Conservation (phyloP, 2,329 filamentous ascomycete genomes). For the Arthrocladium fulminans region DNA sequence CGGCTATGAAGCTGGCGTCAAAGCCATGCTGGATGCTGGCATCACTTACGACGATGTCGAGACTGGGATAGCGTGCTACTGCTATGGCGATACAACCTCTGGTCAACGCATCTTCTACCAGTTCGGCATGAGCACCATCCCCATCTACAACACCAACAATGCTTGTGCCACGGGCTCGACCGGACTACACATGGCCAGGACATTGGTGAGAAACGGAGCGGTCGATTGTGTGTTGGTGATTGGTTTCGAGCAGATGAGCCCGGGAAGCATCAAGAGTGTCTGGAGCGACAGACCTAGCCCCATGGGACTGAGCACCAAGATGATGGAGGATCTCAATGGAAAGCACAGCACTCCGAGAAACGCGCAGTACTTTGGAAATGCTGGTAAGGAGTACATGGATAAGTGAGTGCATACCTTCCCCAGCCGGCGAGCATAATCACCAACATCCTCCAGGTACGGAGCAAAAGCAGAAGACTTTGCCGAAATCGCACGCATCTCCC, state of each 20-base stretch:
- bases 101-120: constrained; percentile 97
- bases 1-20: constrained; percentile 26
- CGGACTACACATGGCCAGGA: constrained; percentile 73
- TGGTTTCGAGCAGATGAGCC: constrained; percentile 97
- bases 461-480: constrained; percentile 80
- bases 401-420: constrained; percentile 48
- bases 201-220: constrained; percentile 66
- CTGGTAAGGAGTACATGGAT: constrained; percentile 88
- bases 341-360: constrained; percentile 72
- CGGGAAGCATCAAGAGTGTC: constrained; percentile 69
- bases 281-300: constrained; percentile 82
- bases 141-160: constrained; percentile 91
- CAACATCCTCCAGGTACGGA: constrained; percentile 54
- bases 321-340: constrained; percentile 77
- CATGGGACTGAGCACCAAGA: constrained; percentile 58
- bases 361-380: constrained; percentile 92
- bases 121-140: constrained; percentile 93
- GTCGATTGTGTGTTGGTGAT: constrained; percentile 85
- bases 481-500: constrained; percentile 87
- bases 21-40: constrained; percentile 56
- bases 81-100: constrained; percentile 90
- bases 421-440: background rate
- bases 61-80: constrained; percentile 89
- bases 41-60: constrained; percentile 97
- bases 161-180: constrained; percentile 93